Base-by-base conservation (phyloP, 148 eudicot species). In the Cornus controversa region DNA sequence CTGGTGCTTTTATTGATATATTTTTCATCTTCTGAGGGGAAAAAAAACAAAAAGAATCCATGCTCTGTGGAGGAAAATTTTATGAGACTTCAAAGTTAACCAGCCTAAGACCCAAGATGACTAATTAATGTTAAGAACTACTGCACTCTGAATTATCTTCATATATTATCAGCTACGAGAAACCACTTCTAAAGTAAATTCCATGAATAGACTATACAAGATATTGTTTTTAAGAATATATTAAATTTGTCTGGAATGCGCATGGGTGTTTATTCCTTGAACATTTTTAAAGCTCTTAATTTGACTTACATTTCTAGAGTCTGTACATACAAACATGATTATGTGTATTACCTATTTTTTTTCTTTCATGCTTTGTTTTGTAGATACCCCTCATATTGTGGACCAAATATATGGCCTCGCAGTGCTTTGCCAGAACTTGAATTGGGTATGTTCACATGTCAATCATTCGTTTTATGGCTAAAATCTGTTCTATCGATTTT, bases 371-470 rank as follows among this genome's bases (percentile, higher is more conserved):
- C 34, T 72, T 68, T 72, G 24, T 60, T 53, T 78, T 82, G 62
- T 70, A 94, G 98, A 91, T 94, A 95, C 73, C 97, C 99, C 65
- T 85, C 96, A 65, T 95, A 95, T 75, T 95, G 99, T 86, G 88
- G 97, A 60, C 73, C 76, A 78, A 95, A 95, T 87, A 89, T 95
- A 68, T 95, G 99, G 99, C 99, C 97, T 25, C 76, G 77, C 26
- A 79, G 26, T 84, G 91, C 90, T 81, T 80, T 95, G 82, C 96
- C 96, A 66, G 99, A 95, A 77, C 90, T 95, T 75, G 97, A 95
- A 91, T 83, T 82, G 72, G 94, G 99, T 93, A 93, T 66, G 88
- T 81, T 69, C 71, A 34, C 42, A 47, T 65, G 53, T 66, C 37
- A 66, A 8, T 70, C 66, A 40, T 69, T 70, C 4, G 22, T 54